Base-by-base conservation (phyloP, 1,284 basidiomycete species). In the Irpex rosettiformis region DNA sequence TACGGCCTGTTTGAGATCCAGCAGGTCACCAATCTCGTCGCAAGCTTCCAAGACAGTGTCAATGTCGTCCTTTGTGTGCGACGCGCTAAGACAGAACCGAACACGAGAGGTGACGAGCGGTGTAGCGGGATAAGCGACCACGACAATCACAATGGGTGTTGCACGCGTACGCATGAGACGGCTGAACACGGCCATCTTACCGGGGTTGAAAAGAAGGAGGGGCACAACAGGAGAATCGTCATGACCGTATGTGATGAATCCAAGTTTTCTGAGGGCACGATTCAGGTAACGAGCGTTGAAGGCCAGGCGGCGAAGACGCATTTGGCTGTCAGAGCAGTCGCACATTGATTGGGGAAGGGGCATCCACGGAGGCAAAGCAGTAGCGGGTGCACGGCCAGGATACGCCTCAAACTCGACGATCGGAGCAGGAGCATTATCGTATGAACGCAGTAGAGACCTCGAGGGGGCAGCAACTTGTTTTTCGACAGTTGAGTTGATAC, bases 11-110 rank as follows among this genome's bases (percentile, higher is more conserved):
- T 91, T 96, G 74, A 99, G 76, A 71, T 94, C 91, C 58, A 99
- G 78, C 29, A 93, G 70, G 67, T 90, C 86, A 27, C 97, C 96
- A 61, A 99, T 79, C 75, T 98, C 96, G 75, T 98, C 94, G 69
- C 91, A 95, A 4, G 96, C 96, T 45, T 82, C 77, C 48, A 99
- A 78, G 30, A 99, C 77, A 27, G 80, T 78, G 75, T 99, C 96
- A 57, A 99, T 86, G 69, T 99, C 97, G 69, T 95, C 89, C 79
- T 99, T 99, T 59, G 96, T 98, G 78, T 99, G 96, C 56, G 94
- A 81, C 3, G 96, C 92, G 58, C 91, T 94, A 22, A 98, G 81
- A 72, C 97, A 99, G 81, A 98, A 98, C 66, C 96, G 82, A 42
- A 96, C 94, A 22, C 97, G 85, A 48, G 88, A 86, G 2, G 93